phyloP scores from a whole-genome alignment of 1,284 basidiomycete genomes.

The Trametes sp. region DNA sequence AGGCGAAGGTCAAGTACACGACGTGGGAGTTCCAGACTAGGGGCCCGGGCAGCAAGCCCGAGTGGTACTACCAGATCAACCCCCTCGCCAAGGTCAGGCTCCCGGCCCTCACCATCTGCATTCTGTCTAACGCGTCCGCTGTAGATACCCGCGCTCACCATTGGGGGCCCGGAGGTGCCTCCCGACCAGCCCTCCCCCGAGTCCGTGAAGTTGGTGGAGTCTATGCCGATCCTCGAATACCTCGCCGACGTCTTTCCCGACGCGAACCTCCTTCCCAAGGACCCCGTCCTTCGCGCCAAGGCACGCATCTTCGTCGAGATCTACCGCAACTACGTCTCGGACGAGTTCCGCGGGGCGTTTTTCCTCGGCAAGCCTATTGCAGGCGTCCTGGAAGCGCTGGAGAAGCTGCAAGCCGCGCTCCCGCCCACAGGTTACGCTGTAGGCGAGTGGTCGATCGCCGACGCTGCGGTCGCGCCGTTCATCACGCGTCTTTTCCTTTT shows the following conservation, averaged over 20 bases:
- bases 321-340: constrained; percentile 53
- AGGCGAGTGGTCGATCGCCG: constrained; percentile 57
- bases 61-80: constrained; percentile 45
- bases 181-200: constrained; percentile 61
- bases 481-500: constrained; percentile 39
- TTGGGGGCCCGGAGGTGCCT: constrained; percentile 58
- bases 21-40: constrained; percentile 28
- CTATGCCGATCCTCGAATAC: constrained; percentile 66
- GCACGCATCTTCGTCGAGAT: constrained; percentile 66
- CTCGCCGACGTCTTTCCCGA: constrained; percentile 59
- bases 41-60: constrained; percentile 44
- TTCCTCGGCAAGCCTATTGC: constrained; percentile 50
- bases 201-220: constrained; percentile 64
- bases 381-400: constrained; percentile 45
- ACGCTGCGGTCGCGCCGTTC: constrained; percentile 55
- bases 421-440: constrained; percentile 42
- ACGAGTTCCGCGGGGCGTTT: constrained; percentile 49
- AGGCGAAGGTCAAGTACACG: constrained; percentile 32
- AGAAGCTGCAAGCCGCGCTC: constrained; percentile 41
- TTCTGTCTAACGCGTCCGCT: too few relatives aligned
- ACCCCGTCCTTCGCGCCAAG: constrained; percentile 60
- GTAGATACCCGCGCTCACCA: constrained; percentile 57
- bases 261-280: constrained; percentile 53
- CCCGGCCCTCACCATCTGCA: too few relatives aligned
- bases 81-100: constrained; percentile 43